phyloP scores from a whole-genome alignment of 2,329 filamentous ascomycete species.

The Dothistroma septosporum region DNA sequence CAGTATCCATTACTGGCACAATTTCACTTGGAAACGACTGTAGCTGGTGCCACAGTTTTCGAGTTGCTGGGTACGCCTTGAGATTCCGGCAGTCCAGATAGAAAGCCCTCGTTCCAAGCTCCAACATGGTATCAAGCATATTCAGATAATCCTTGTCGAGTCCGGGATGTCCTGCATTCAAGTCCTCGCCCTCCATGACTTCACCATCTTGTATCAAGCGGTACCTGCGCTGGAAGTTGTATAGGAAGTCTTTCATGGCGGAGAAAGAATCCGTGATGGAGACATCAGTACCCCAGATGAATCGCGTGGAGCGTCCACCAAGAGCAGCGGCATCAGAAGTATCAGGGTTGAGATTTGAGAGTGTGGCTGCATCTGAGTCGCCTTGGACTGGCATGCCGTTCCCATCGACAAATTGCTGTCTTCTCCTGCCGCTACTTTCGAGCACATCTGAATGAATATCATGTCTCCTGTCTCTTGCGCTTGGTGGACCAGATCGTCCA shows the following conservation, averaged over 20 bases:
- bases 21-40: constrained; percentile 95
- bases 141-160: constrained; percentile 79
- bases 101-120: constrained; percentile 75
- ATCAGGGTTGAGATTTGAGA: constrained; percentile 68
- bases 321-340: constrained; percentile 89
- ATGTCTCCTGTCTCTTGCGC: constrained; percentile 64
- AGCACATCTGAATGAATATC: constrained; percentile 82
- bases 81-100: constrained; percentile 87
- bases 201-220: constrained; percentile 87
- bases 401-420: constrained; percentile 61
- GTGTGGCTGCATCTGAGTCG: constrained; percentile 58
- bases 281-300: constrained; percentile 97
- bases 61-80: constrained; percentile 85
- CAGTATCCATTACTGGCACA: constrained; percentile 92
- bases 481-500: constrained; percentile 52
- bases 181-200: constrained; percentile 65
- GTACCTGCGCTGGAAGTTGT: constrained; percentile 90
- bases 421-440: constrained; percentile 49
- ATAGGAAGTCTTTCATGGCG: constrained; percentile 85
- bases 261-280: constrained; percentile 85
- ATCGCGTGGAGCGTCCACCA: constrained; percentile 72
- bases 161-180: constrained; percentile 62
- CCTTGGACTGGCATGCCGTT: constrained; percentile 56
- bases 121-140: constrained; percentile 84
- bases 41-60: constrained; percentile 92